These are phyloP conservation scores for Clarireedia hainanense DNA, from an alignment of 2,329 filamentous ascomycete genomes.

Conservation along the genomic window DNA sequence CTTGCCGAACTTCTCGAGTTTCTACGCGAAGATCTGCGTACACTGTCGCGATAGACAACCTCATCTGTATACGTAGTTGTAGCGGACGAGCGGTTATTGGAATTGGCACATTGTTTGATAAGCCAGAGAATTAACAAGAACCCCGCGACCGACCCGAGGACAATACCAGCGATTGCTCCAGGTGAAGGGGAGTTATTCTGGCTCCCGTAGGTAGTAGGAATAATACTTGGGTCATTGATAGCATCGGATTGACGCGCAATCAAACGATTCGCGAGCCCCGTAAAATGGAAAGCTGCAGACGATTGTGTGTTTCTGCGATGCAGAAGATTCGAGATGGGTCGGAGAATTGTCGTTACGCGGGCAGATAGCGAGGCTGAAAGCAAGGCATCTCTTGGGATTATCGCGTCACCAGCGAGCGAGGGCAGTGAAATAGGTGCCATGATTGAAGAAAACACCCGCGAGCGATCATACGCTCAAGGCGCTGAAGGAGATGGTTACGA, in stretches of 20 bases:
- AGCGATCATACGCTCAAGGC: slow-evolving; percentile 1
- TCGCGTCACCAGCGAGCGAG: background rate
- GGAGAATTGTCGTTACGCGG: background rate
- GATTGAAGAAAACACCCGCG: background rate
- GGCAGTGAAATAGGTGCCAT: slow-evolving; percentile 4
- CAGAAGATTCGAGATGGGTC: background rate
- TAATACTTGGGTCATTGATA: slow-evolving; percentile 30
- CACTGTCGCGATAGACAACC: slow-evolving; percentile 15
- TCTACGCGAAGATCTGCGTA: slow-evolving; percentile 12
- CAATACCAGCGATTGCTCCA: slow-evolving; percentile 52
- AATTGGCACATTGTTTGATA: slow-evolving; percentile 31
- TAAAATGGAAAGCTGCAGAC: background rate
- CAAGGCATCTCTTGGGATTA: background rate
- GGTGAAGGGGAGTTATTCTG: slow-evolving; percentile 44
- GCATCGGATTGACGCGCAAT: background rate
- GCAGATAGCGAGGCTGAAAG: background rate
- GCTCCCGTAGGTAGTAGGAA: slow-evolving; percentile 53
- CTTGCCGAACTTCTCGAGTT: background rate
- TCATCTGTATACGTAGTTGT: slow-evolving; percentile 14
- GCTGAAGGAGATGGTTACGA: background rate
- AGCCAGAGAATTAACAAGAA: slow-evolving; percentile 47
- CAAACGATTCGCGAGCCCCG: background rate
- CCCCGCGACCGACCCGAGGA: slow-evolving; percentile 44
- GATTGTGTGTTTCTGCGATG: background rate
- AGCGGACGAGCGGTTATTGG: slow-evolving; percentile 8